Conservation (phyloP, 257 asterid genomes). For the Hygrophila difformis region DNA sequence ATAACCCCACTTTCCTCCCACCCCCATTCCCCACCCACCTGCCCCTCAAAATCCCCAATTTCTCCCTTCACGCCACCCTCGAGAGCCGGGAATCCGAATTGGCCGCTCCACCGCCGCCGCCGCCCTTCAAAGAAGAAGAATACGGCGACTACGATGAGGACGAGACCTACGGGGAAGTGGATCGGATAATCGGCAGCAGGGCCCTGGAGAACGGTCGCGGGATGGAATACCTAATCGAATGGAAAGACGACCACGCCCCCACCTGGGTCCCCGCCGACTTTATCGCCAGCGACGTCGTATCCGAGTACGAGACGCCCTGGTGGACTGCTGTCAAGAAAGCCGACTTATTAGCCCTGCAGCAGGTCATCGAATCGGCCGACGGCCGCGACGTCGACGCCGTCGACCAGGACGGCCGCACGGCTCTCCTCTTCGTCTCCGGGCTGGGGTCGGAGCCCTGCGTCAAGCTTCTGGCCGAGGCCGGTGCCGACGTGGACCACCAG, state of each 20-base stretch:
- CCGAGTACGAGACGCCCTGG: slow-evolving; percentile 92
- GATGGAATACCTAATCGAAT: slow-evolving; percentile 85
- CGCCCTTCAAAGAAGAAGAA: slow-evolving; percentile 12
- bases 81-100: slow-evolving; percentile 30
- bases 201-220: slow-evolving; percentile 46
- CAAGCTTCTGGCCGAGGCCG: slow-evolving; percentile 55
- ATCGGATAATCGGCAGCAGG: slow-evolving; percentile 66
- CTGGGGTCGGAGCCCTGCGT: slow-evolving; percentile 83
- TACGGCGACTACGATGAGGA: slow-evolving; percentile 51
- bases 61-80: slow-evolving; percentile 45
- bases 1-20: slow-evolving; percentile 21
- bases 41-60: slow-evolving; percentile 12
- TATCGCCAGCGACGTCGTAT: slow-evolving; percentile 71
- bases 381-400: slow-evolving; percentile 76
- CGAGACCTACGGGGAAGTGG: slow-evolving; percentile 76
- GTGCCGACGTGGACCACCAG: slow-evolving; percentile 47
- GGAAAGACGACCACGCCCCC: slow-evolving; percentile 89
- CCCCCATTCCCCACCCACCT: too few relatives aligned
- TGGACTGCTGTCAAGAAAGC: slow-evolving; percentile 86
- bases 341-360: slow-evolving; percentile 41
- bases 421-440: slow-evolving; percentile 76
- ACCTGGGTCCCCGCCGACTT: slow-evolving; percentile 93
- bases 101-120: too few relatives aligned
- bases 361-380: slow-evolving; percentile 38
- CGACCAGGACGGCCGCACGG: slow-evolving; percentile 78